Conservation (phyloP, 1,139 yeast genomes). For the Nakaseomyces sp. region DNA sequence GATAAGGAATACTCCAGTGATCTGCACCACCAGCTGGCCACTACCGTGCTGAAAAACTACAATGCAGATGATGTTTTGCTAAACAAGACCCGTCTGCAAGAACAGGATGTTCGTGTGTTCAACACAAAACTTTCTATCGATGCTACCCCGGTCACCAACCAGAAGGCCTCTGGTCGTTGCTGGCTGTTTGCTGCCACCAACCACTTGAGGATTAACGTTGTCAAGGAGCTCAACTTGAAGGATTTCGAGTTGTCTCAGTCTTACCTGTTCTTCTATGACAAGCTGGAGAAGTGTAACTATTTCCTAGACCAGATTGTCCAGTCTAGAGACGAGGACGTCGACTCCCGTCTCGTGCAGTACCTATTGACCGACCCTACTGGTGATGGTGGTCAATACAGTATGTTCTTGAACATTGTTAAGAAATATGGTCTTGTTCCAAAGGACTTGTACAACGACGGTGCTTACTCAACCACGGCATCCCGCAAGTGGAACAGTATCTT, state of each 20-base stretch:
- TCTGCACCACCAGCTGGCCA: slow-evolving; percentile 32
- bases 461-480: slow-evolving; percentile 52
- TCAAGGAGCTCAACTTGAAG: slow-evolving; percentile 53
- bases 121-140: slow-evolving; percentile 52
- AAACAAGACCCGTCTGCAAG: slow-evolving; percentile 26
- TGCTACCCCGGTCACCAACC: slow-evolving; percentile 67
- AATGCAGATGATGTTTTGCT: slow-evolving; percentile 32
- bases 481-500: slow-evolving; percentile 51
- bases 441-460: slow-evolving; percentile 55
- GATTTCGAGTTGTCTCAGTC: slow-evolving; percentile 70
- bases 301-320: slow-evolving; percentile 68
- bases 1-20: slow-evolving; percentile 29
- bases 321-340: slow-evolving; percentile 54
- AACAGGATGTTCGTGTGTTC: slow-evolving; percentile 36
- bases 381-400: slow-evolving; percentile 85
- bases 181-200: slow-evolving; percentile 84
- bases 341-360: slow-evolving; percentile 57
- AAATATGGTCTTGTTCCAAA: slow-evolving; percentile 77
- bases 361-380: slow-evolving; percentile 54
- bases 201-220: slow-evolving; percentile 54
- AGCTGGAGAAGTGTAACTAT: slow-evolving; percentile 65
- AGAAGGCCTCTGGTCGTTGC: slow-evolving; percentile 68
- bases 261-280: slow-evolving; percentile 64
- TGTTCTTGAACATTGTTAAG: slow-evolving; percentile 63
- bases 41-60: slow-evolving; percentile 34